phyloP scores from a whole-genome alignment of 2,329 filamentous ascomycete species.

The Tricladium varicosporioides region DNA sequence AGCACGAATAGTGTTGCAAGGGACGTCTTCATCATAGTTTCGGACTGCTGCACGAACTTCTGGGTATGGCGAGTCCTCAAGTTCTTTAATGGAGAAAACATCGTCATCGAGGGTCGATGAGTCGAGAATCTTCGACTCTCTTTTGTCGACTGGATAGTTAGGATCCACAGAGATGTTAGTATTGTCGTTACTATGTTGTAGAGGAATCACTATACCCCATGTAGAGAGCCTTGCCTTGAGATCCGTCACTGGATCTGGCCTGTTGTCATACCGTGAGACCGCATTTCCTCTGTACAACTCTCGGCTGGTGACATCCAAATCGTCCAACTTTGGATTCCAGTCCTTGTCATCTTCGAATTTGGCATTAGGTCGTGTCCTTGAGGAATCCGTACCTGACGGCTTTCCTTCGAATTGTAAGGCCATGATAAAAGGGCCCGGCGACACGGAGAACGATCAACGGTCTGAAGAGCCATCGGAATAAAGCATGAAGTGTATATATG shows the following conservation, averaged over 20 bases:
- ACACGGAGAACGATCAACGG: constrained; percentile 30
- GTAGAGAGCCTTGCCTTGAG: constrained; percentile 18
- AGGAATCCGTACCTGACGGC: constrained; percentile 21
- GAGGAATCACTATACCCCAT: constrained; percentile 16
- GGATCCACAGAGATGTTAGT: constrained; percentile 13
- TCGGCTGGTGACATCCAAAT: constrained; percentile 17
- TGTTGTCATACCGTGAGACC: constrained; percentile 13
- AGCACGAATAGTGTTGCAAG: constrained; percentile 64
- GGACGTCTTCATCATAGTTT: constrained; percentile 63
- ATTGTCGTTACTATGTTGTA: background rate
- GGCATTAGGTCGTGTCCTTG: constrained; percentile 13
- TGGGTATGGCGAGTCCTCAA: constrained; percentile 12
- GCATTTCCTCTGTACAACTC: constrained; percentile 11
- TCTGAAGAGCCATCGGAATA: constrained; percentile 21
- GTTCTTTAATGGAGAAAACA: constrained; percentile 27
- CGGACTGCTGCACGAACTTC: constrained; percentile 52
- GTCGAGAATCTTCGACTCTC: constrained; percentile 63
- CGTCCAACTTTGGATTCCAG: constrained; percentile 23
- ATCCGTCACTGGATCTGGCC: constrained; percentile 19
- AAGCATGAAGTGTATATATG: constrained; percentile 36
- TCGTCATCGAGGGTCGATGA: constrained; percentile 47
- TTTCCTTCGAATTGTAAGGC: constrained; percentile 22
- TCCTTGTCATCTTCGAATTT: constrained; percentile 20
- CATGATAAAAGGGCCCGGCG: constrained; percentile 16
- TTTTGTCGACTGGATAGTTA: constrained; percentile 19